Evolutionary conservation across 2,329 filamentous ascomycete species (phyloP).

Genomic region (Lasiodiplodia hormozganensis): DNA sequence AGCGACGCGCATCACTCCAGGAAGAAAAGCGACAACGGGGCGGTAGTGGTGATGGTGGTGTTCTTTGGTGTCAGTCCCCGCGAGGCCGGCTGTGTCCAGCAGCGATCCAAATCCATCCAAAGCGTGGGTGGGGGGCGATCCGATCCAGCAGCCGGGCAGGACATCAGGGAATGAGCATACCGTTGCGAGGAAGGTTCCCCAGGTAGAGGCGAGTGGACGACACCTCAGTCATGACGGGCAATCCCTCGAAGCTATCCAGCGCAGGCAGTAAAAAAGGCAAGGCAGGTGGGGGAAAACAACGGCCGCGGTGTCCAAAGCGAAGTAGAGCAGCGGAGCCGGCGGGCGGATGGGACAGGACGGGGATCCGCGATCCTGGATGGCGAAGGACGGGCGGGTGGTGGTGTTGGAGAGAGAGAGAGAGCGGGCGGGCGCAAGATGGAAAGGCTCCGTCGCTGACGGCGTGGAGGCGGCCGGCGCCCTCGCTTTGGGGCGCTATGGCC

Average conservation of each 20-base stretch:
- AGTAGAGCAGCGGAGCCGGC: conserved; percentile 20
- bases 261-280: conserved; percentile 13
- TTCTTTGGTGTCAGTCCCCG: conserved; percentile 19
- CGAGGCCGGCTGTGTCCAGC: conserved; percentile 30
- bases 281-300: neutral
- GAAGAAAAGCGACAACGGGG: conserved; percentile 28
- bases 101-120: conserved; percentile 30
- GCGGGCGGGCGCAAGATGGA: conserved; percentile 17
- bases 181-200: conserved; percentile 95
- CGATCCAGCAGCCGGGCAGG: conserved; percentile 22
- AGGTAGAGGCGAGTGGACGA: conserved; percentile 95
- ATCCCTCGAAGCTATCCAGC: conserved; percentile 27
- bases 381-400: conserved; percentile 22
- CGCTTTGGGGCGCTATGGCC: conserved; percentile 13
- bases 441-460: conserved; percentile 20
- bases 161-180: conserved; percentile 62
- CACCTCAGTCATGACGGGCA: conserved; percentile 77
- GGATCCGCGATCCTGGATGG: conserved; percentile 28
- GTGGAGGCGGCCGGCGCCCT: conserved; percentile 5
- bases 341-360: conserved; percentile 24
- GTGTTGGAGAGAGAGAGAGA: neutral
- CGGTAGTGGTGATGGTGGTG: conserved; percentile 9
- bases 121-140: conserved; percentile 28
- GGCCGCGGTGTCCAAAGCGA: conserved; percentile 26
- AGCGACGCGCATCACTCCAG: conserved; percentile 45